These are phyloP conservation scores for Neonectria sp. DNA, from an alignment of 2,329 filamentous ascomycete species.

Conservation along the genomic window DNA sequence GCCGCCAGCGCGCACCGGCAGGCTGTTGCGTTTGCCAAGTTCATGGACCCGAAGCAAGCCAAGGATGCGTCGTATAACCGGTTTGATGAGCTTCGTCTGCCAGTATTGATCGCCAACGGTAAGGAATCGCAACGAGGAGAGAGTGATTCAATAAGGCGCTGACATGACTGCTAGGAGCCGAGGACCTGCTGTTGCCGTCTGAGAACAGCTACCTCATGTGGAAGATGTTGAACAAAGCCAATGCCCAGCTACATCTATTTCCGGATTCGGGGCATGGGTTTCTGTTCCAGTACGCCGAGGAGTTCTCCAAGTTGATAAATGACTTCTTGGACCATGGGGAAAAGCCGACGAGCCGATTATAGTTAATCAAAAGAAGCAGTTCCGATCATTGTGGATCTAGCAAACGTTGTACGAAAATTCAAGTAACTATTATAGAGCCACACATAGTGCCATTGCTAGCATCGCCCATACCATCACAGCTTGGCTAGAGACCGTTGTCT, in stretches of 20 bases:
- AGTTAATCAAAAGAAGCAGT: conserved; percentile 6
- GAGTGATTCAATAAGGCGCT: not conserved
- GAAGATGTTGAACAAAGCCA: conserved; percentile 50
- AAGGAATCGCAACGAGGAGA: conserved; percentile 26
- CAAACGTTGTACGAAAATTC: too few species aligned
- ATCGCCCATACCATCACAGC: too few species aligned
- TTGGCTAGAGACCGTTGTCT: not conserved
- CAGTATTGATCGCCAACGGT: conserved; percentile 58
- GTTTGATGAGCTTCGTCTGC: conserved; percentile 52
- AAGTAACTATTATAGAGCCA: not conserved
- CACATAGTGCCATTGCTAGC: not conserved
- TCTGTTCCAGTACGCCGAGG: conserved; percentile 52
- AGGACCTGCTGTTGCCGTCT: conserved; percentile 54
- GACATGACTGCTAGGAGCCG: conserved; percentile 45
- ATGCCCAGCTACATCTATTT: conserved; percentile 53
- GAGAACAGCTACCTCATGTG: conserved; percentile 57
- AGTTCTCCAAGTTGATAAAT: conserved; percentile 53
- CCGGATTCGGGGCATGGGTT: conserved; percentile 56
- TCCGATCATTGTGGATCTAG: not conserved
- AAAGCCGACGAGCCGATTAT: conserved; percentile 38
- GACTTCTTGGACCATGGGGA: conserved; percentile 46
- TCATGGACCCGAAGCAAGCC: conserved; percentile 53
- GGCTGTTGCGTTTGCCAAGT: conserved; percentile 52
- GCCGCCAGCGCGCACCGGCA: conserved; percentile 49
- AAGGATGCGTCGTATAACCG: conserved; percentile 53